Base-by-base conservation (phyloP, 345 rosid genomes). In the Salix suchowensis region DNA sequence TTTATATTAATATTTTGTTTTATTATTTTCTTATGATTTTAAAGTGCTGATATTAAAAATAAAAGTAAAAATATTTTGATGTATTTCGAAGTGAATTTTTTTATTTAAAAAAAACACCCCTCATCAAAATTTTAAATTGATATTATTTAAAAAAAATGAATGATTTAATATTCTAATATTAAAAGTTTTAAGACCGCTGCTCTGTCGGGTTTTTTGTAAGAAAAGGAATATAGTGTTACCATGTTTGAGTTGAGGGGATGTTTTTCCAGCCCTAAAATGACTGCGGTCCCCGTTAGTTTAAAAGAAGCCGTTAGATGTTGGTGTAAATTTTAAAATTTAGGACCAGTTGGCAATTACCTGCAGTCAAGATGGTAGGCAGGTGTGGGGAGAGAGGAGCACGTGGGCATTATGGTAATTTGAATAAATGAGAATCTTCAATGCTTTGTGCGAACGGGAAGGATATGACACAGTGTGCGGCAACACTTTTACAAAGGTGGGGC, bases 401-500 rank as follows among this genome's bases (percentile, higher is more conserved):
- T 2, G 64, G 64, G 28, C 15, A 11, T 58, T 9, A 10, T 55
- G 62, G 62, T 62, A 78, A 70, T 70, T 62, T 12, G 28, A 0
- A 10, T 5, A 2, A 16, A 4, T 1, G 50, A 28, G 79, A 79
- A 62, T 74, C 50, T 70, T 73, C 6, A 26, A 61, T 34, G 52
- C 28, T 52, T 21, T 52, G 46, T 50, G 7, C 7, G 65, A 55
- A 39, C 23, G 1, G 10, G 58, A 7, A 11, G 23, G 61, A n/a
- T 3, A 3, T n/a, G 75, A 40, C 73, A 69, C 83, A 72, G 82
- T 58, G 78, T 68, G 76, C 11, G 62, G 64, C 64, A 58, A 54
- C 30, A 6, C 76, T 58, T 79, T 71, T 18, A 1, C 44, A 71
- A 68, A 71, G 70, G 68, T 42, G 0, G 72, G 37, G 69, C 60